Evolutionary conservation across 257 asterid genomes (phyloP), one percentile per base, ranked within the genome.

Genomic region (Solanum appendiculatum): DNA sequence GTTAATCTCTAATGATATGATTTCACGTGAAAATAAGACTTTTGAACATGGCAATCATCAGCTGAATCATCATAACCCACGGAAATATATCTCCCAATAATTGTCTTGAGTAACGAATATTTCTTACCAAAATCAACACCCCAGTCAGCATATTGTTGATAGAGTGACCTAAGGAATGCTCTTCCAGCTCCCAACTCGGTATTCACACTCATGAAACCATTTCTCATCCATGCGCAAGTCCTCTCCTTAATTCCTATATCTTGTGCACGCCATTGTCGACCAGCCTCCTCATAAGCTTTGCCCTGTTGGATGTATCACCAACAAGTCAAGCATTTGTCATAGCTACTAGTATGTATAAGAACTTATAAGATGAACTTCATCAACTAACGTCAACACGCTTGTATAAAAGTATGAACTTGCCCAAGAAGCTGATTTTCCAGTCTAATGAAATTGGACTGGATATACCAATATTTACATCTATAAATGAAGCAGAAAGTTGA

Each of bases 141-240:
- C 99, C 99, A 97, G 7, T 94, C 94, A 29, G 96, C 96, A 89
- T 96, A 97, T 87, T 97, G 99, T 60, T 92, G 98, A 92, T 97
- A 92, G 63, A 97, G 98, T 39, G 99, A 97, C 91, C 95, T 94
- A 90, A 97, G 83, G 63, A 97, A 97, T 15, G 99, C 98, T 90
- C 90, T 91, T 83, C 99, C 99, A 80, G 99, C 99, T 90, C 98
- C 99, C 83, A 87, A 89, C 74, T 88, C 89, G 51, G 95, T 88
- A 85, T 95, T 92, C 31, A 97, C 98, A 36, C 99, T 93, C 99
- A 97, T 97, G 94, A 97, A 97, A 85, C 99, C 98, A 74, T 95
- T 85, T 39, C 75, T 60, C 99, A 97, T 97, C 99, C 99, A 97
- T 9, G 93, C 91, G 73, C 99, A 97, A 64, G 92, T 82, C 94